A percentile compares a stretch with the other conserved stretches of the same genome.
Conservation (phyloP, 352 stramenopile genomes). For the Globisporangium spinosum region DNA sequence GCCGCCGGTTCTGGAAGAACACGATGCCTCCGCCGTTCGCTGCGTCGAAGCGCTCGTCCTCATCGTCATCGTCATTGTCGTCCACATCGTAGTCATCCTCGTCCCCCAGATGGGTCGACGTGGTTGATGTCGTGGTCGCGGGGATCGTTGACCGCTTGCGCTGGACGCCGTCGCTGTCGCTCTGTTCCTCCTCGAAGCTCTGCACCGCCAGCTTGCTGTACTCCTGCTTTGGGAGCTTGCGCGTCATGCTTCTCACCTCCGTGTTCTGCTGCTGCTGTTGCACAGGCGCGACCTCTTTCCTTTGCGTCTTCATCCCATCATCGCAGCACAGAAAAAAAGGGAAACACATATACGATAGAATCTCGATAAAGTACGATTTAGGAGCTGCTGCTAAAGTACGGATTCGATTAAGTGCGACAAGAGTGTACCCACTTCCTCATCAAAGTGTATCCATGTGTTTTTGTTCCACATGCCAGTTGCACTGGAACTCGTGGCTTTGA, state of each 20-base stretch:
- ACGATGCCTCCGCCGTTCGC: not conserved
- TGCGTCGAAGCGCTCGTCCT: constrained; percentile 12
- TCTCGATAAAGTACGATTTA: not conserved
- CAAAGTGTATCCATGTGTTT: too few relatives aligned
- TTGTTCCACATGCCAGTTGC: too few relatives aligned
- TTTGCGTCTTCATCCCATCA: not conserved
- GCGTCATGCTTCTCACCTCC: constrained; percentile 12
- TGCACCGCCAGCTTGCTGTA: constrained; percentile 20
- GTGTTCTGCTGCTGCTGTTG: not conserved
- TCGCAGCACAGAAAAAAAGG: not conserved
- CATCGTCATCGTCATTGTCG: constrained; percentile 9
- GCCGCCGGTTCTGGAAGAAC: constrained; percentile 20
- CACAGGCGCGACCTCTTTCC: too few relatives aligned
- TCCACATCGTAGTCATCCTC: not conserved
- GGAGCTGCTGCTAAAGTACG: not conserved
- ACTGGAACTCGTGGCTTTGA: too few relatives aligned
- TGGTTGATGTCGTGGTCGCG: not conserved
- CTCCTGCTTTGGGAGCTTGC: constrained; percentile 21
- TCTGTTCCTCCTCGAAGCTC: constrained; percentile 8
- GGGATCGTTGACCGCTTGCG: not conserved
- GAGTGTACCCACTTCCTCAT: not conserved
- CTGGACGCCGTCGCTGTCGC: not conserved
- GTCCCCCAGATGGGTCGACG: not conserved
- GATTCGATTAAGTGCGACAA: not conserved
- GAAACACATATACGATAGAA: not conserved